Base-by-base conservation (phyloP, 2,329 filamentous ascomycete genomes). In the Monosporascus cannonballus region DNA sequence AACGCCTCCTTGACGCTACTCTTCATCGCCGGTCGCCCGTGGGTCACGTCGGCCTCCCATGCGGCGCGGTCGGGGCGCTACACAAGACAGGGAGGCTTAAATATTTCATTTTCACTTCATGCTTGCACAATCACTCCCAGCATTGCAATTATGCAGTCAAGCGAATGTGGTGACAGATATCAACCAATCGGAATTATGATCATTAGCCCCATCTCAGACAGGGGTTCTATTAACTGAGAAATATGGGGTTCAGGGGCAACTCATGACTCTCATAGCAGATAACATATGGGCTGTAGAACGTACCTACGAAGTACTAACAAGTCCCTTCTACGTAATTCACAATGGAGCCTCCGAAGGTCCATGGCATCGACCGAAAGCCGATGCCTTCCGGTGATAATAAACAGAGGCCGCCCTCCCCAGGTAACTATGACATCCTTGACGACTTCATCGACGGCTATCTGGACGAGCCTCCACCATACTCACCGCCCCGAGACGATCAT, bases 371-470 rank as follows among this genome's bases (percentile, higher is more conserved):
- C 38, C 59, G 59, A 42, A 64, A 63, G 39, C 61, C 62, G 2
- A 51, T 64, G 14, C 46, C 57, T 24, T 49, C 48, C 47, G 30
- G 50, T 39, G 46, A 38, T 22, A 17, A 49, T 18, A 46, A 51
- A 37, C 34, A 51, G 44, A 41, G 36, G 11, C 42, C 48, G 14
- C 42, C 47, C 15, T 24, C 48, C n/a, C 42, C 51, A 15, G 37
- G 49, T 39, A n/a, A 44, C 24, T 44, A 42, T 44, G 54, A 57
- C 44, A 27, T 58, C 17, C 52, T 55, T 41, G 55, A 51, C 14
- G 51, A 52, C 46, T 51, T 63, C n/a, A 48, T 64, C 50, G 60
- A 64, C 46, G 61, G 61, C 48, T 65, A 66, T 55, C 52, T 59
- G n/a, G 61, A 65, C 20, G n/a, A 46, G 42, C 42, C 42, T n/a